phyloP scores from a whole-genome alignment of 2,329 filamentous ascomycete species.

The Clonostachys rhizophaga region DNA sequence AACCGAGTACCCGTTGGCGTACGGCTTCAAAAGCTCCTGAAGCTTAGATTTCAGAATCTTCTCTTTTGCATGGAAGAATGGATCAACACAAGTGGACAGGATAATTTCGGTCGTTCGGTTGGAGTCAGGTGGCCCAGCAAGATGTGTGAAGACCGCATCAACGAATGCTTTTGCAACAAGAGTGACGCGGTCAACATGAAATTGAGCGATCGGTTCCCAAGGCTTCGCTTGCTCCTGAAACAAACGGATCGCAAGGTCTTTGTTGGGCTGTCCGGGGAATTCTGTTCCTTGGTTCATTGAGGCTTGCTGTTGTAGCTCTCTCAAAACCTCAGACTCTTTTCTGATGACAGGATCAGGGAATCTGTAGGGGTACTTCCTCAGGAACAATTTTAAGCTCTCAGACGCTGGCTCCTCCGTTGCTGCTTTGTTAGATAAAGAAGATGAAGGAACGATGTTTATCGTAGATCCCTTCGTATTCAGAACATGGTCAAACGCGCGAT shows the following conservation, averaged over 20 bases:
- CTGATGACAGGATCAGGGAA: constrained; percentile 14
- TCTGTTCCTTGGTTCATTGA: constrained; percentile 29
- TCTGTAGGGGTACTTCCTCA: constrained; percentile 15
- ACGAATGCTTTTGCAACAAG: constrained; percentile 24
- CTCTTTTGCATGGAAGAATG: constrained; percentile 25
- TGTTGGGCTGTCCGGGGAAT: constrained; percentile 29
- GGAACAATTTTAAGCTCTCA: constrained; percentile 16
- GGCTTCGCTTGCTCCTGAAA: constrained; percentile 30
- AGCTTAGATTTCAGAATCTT: constrained; percentile 23
- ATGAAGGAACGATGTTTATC: not conserved
- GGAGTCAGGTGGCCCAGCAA: constrained; percentile 4
- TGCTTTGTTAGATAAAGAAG: no score
- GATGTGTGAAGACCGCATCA: constrained; percentile 23
- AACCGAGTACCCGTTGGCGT: constrained; percentile 21
- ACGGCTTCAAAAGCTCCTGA: constrained; percentile 30
- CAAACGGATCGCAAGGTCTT: constrained; percentile 25
- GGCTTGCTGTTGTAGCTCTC: no score
- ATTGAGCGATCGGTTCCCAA: constrained; percentile 28
- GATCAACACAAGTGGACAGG: constrained; percentile 14
- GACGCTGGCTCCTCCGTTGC: constrained; percentile 6
- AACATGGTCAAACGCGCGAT: constrained; percentile 17
- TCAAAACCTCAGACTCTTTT: constrained; percentile 15
- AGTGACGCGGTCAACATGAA: constrained; percentile 24
- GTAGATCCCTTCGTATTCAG: constrained; percentile 14
- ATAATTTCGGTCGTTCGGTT: constrained; percentile 12